phyloP scores from a whole-genome alignment of 2,329 filamentous ascomycete species.

The Metarhizium robertsii region DNA sequence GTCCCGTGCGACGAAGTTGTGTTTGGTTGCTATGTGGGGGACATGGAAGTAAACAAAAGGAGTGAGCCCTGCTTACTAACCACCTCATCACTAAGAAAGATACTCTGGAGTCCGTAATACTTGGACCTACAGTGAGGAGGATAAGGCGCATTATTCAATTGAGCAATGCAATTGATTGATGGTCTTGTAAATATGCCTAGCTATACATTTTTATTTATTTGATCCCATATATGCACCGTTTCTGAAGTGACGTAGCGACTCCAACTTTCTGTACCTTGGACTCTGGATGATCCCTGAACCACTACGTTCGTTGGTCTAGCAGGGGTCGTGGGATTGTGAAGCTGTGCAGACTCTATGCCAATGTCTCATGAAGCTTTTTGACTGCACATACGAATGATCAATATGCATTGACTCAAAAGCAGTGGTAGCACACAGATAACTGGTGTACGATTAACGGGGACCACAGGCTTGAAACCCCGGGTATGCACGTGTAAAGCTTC shows the following conservation, averaged over 20 bases:
- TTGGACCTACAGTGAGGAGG: background rate
- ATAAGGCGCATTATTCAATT: background rate
- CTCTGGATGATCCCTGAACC: too few species aligned
- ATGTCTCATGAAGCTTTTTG: too few species aligned
- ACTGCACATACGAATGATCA: too few species aligned
- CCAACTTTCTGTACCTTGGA: too few species aligned
- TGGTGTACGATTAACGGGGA: background rate
- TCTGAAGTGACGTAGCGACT: too few species aligned
- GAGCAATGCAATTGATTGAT: background rate
- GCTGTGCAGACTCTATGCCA: too few species aligned
- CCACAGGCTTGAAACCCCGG: background rate
- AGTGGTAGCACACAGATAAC: background rate
- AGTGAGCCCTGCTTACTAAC: conserved; percentile 15
- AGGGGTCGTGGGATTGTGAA: too few species aligned
- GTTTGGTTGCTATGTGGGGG: conserved; percentile 26
- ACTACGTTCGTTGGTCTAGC: too few species aligned
- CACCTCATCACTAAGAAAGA: background rate
- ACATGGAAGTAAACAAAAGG: conserved; percentile 27
- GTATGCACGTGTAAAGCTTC: background rate
- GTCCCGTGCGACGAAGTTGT: conserved; percentile 6
- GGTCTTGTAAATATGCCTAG: background rate
- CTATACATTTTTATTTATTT: background rate
- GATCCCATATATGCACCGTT: too few species aligned
- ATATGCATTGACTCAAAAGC: background rate
- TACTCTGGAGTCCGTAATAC: background rate